A percentile compares a stretch with the other conserved stretches of the same genome.
Conservation (phyloP, 2,329 filamentous ascomycete species). For the Fusarium cyanostomum region DNA sequence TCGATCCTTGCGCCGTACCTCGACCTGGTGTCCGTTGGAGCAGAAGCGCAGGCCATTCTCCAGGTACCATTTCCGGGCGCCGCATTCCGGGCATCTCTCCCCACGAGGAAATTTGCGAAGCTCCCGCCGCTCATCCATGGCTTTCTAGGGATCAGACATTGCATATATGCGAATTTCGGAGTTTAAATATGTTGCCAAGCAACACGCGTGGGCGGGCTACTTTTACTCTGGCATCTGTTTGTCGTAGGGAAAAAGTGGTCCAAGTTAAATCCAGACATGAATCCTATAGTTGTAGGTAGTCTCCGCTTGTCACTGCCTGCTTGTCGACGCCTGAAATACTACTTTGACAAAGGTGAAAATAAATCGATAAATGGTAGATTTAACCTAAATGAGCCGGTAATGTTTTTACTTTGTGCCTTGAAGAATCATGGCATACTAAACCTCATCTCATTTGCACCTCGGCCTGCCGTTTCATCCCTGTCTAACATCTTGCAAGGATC, state of each 20-base stretch:
- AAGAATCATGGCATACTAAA: too few relatives aligned
- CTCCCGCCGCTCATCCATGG: conserved; percentile 55
- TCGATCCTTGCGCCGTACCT: conserved; percentile 57
- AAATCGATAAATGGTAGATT: neutral
- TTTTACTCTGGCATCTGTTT: neutral
- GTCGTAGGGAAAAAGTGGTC: conserved; percentile 25
- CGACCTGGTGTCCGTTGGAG: conserved; percentile 80
- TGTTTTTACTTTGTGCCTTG: too few relatives aligned
- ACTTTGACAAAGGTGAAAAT: neutral
- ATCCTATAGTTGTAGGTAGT: neutral
- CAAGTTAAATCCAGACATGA: neutral
- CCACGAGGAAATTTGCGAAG: conserved; percentile 62
- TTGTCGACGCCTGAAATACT: neutral
- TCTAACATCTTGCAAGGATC: neutral
- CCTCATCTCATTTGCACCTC: too few relatives aligned
- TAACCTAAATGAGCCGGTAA: too few relatives aligned
- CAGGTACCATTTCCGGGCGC: conserved; percentile 75
- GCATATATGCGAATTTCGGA: neutral
- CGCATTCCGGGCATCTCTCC: conserved; percentile 71
- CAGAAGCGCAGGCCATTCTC: conserved; percentile 84
- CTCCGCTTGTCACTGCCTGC: conserved; percentile 5
- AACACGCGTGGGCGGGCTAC: neutral
- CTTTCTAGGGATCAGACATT: neutral
- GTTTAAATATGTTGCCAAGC: neutral
- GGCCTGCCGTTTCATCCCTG: neutral